These are phyloP conservation scores for Coniochaeta ligniaria DNA, from an alignment of 2,329 filamentous ascomycete genomes.

Conservation along the genomic window DNA sequence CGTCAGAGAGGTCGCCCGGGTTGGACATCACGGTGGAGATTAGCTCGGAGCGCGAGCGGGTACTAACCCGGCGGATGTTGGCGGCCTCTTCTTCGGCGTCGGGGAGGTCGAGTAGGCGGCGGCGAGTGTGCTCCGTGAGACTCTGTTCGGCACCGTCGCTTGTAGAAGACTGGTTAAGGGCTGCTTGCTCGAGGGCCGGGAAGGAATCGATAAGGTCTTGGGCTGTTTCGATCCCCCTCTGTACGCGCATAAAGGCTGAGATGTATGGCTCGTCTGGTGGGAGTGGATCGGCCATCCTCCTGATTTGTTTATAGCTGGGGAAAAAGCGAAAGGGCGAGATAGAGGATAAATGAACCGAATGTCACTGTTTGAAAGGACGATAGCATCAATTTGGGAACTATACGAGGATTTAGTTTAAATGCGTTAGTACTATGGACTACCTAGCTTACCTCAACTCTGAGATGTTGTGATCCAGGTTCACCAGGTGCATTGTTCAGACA, in stretches of 20 bases:
- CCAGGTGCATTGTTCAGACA: not conserved
- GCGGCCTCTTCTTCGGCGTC: not conserved
- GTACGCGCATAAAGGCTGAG: not conserved
- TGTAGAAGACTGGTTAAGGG: not conserved
- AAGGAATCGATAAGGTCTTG: not conserved
- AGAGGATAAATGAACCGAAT: no score
- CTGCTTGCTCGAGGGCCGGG: not conserved
- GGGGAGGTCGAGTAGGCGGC: not conserved
- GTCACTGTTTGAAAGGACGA: no score
- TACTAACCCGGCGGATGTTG: not conserved
- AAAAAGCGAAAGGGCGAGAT: no score
- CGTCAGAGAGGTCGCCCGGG: slow-evolving; percentile 6
- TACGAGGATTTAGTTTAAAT: no score
- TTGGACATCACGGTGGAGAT: not conserved
- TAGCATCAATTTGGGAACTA: no score
- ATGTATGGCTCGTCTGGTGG: not conserved
- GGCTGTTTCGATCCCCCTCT: not conserved
- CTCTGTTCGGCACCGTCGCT: not conserved
- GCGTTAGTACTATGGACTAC: no score
- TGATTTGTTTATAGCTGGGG: no score
- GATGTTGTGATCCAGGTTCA: no score
- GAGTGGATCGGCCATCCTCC: not conserved
- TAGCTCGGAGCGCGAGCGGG: not conserved
- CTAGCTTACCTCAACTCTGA: no score
- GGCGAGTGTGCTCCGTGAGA: not conserved